Evolutionary conservation across 306 rosid genomes (phyloP), one percentile per base, ranked within the genome.

Genomic region (Hippophae rhamnoides): DNA sequence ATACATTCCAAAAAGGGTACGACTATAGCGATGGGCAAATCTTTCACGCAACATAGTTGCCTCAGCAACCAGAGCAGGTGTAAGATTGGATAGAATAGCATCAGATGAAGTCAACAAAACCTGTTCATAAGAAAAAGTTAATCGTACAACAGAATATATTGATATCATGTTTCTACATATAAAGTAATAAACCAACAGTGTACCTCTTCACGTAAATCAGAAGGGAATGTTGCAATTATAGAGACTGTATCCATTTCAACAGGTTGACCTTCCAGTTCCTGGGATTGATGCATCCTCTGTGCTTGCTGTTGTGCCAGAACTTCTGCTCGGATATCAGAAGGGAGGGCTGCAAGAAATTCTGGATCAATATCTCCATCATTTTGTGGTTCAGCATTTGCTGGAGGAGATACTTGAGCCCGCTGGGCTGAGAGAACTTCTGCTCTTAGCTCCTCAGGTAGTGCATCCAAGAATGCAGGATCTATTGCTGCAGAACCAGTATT

Each of bases 321-420:
- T 80, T 92, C 98, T 31, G 96, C 96, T 78, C 96, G 82, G 70
- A 92, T 90, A 70, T 92, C 98, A 5, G 89, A 81, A 10, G 97
- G 96, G 74, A 92, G 98, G 70, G 98, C 98, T 52, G 98, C 95
- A 57, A 92, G 96, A 79, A 92, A 92, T 70, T 92, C 98, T n/a
- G 98, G 96, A 78, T 92, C 98, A 70, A 87, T 92, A 76, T 92
- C 98, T 40, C 78, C 89, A 41, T 78, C 72, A 68, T 76, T 92
- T 58, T 81, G 95, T 58, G 93, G 74, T 65, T 82, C 98, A 49
- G 58, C 75, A 75, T 69, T 88, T 10, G 96, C 72, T 43, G 90
- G 83, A 53, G 82, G 84, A 66, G 84, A 81, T 51, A 76, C 98
- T 81, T 85, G 96, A 80, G 84, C 92, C 64, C 80, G 98, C 72